These are phyloP conservation scores for Albifimbria verrucaria DNA, from an alignment of 2,329 filamentous ascomycete species.

Conservation along the genomic window DNA sequence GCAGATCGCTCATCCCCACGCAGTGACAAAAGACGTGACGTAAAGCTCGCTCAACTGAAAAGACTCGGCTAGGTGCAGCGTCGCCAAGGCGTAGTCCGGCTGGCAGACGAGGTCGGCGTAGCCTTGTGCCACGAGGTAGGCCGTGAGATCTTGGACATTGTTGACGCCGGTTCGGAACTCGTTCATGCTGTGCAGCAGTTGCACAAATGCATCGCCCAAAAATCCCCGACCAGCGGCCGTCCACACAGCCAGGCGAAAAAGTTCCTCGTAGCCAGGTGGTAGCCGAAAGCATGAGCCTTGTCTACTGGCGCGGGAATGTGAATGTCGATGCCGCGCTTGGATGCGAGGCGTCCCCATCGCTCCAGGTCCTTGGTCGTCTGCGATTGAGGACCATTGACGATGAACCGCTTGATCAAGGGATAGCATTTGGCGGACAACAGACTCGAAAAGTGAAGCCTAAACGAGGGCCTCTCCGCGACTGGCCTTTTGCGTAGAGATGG, in stretches of 20 bases:
- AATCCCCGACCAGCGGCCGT: conserved; percentile 63
- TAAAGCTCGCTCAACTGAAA: conserved; percentile 64
- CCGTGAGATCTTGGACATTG: conserved; percentile 59
- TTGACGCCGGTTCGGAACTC: conserved; percentile 56
- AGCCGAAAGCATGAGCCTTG: conserved; percentile 53
- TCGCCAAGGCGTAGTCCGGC: conserved; percentile 65
- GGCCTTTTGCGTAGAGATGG: conserved; percentile 63
- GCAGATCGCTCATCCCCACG: conserved; percentile 67
- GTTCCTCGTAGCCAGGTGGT: conserved; percentile 69
- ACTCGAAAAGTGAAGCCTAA: conserved; percentile 58
- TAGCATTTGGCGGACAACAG: conserved; percentile 57
- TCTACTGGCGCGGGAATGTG: conserved; percentile 66
- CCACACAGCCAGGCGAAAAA: conserved; percentile 69
- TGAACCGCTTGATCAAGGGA: conserved; percentile 55
- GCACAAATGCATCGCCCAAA: conserved; percentile 61
- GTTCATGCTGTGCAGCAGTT: conserved; percentile 62
- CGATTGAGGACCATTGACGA: conserved; percentile 26
- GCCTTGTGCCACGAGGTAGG: conserved; percentile 66
- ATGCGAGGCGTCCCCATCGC: conserved; percentile 26
- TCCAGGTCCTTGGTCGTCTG: conserved; percentile 26
- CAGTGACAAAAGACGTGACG: conserved; percentile 74
- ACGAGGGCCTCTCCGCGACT: conserved; percentile 65
- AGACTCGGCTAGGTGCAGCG: conserved; percentile 65
- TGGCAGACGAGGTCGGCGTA: conserved; percentile 66
- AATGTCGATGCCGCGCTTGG: conserved; percentile 48